These are phyloP conservation scores for Marvania coccoides DNA, from an alignment of 139 green algal genomes.

Conservation along the genomic window DNA sequence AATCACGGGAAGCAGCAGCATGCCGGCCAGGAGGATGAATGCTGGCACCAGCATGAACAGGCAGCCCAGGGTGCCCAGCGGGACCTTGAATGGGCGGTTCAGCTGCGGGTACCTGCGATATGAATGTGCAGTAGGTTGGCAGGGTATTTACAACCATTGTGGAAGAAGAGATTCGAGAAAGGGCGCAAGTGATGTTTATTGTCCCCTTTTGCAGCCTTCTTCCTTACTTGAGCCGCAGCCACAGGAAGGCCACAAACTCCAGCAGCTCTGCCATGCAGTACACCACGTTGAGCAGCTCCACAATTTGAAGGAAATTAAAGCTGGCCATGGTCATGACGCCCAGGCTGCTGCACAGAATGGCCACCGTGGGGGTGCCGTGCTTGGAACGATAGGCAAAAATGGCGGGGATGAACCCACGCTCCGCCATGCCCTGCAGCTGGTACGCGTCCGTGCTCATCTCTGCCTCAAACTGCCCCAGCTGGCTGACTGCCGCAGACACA, in stretches of 20 bases:
- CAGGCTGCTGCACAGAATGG: slow-evolving; percentile 70
- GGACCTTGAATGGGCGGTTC: slow-evolving; percentile 54
- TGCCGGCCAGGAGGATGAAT: slow-evolving; percentile 49
- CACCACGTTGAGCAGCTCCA: slow-evolving; percentile 89
- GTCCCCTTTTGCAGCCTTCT: not conserved
- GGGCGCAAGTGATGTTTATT: too few species aligned
- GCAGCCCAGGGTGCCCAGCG: slow-evolving; percentile 64
- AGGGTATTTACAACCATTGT: not conserved
- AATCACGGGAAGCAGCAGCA: slow-evolving; percentile 53
- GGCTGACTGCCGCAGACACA: slow-evolving; percentile 71
- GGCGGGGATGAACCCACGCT: slow-evolving; percentile 87
- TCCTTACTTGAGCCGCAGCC: slow-evolving; percentile 59
- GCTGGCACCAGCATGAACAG: slow-evolving; percentile 74
- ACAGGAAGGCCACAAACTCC: slow-evolving; percentile 91
- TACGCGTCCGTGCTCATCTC: slow-evolving; percentile 94
- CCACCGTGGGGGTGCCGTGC: slow-evolving; percentile 81
- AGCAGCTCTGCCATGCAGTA: slow-evolving; percentile 94
- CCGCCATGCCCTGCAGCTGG: slow-evolving; percentile 90
- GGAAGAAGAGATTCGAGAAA: not conserved
- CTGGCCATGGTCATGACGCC: slow-evolving; percentile 67
- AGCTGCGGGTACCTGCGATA: slow-evolving; percentile 17
- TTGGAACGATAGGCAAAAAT: slow-evolving; percentile 46
- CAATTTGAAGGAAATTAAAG: slow-evolving; percentile 71
- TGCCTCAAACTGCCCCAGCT: slow-evolving; percentile 86
- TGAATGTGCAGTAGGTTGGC: not conserved